These are phyloP conservation scores for Pontederia paniculata DNA, from an alignment of 176 grass and related monocot genomes.

Conservation along the genomic window DNA sequence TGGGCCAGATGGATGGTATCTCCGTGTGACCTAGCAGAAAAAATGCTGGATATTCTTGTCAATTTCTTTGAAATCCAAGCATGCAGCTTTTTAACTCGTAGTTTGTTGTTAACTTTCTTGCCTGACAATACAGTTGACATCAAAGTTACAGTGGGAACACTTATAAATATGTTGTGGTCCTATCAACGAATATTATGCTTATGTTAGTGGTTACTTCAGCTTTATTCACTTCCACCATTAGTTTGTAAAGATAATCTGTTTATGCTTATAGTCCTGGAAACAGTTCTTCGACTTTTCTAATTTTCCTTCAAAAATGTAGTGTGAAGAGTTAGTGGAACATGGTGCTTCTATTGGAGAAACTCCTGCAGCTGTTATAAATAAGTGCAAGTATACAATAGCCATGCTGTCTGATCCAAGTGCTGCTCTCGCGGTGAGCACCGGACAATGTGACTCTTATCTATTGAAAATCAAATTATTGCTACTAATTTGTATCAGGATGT, in stretches of 20 bases:
- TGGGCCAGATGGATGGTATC: too few species aligned
- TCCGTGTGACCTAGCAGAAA: too few species aligned
- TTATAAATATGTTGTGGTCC: too few species aligned
- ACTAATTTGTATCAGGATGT: neutral
- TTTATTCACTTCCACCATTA: too few species aligned
- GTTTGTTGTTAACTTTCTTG: too few species aligned
- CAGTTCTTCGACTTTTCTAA: neutral
- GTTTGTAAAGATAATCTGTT: neutral
- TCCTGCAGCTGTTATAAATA: constrained; percentile 66
- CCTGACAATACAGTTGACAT: too few species aligned
- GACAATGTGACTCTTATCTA: neutral
- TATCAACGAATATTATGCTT: too few species aligned
- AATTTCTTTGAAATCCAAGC: too few species aligned
- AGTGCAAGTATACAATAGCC: constrained; percentile 94
- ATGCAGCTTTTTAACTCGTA: too few species aligned
- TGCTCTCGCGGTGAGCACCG: constrained; percentile 54
- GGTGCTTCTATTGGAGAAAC: constrained; percentile 80
- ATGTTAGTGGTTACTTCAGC: too few species aligned
- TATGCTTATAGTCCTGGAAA: neutral
- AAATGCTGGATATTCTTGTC: too few species aligned
- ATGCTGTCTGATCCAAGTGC: constrained; percentile 94
- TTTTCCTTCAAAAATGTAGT: constrained; percentile 28
- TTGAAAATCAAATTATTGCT: neutral
- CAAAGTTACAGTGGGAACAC: too few species aligned
- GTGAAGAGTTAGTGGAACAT: constrained; percentile 63